phyloP scores from a whole-genome alignment of 2,329 filamentous ascomycete species.

The Cladosporium sp. region DNA sequence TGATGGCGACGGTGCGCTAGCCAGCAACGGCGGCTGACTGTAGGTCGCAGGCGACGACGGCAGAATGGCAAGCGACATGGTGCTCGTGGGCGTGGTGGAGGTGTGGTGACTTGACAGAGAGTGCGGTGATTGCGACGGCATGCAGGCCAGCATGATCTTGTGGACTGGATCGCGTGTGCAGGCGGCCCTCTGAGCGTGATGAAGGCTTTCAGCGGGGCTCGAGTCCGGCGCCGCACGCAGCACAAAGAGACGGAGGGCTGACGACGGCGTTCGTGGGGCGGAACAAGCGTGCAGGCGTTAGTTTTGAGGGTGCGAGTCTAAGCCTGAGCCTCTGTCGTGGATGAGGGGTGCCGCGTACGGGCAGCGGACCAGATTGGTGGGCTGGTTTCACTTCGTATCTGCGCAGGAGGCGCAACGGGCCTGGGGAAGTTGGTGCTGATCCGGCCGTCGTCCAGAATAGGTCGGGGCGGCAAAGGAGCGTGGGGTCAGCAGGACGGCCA shows the following conservation, averaged over 20 bases:
- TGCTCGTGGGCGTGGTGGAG: constrained; percentile 34
- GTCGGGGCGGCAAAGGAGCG: background rate
- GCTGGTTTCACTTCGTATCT: constrained; percentile 5
- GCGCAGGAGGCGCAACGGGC: constrained; percentile 3
- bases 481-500: constrained; percentile 6
- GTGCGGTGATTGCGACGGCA: constrained; percentile 20
- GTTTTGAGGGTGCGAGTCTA: background rate
- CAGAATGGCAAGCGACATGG: constrained; percentile 40
- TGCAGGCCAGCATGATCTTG: constrained; percentile 28
- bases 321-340: background rate
- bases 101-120: constrained; percentile 11
- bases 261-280: constrained; percentile 1
- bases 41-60: constrained; percentile 27
- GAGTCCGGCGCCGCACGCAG: background rate
- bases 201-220: background rate
- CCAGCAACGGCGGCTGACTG: constrained; percentile 16
- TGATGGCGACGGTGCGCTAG: constrained; percentile 20
- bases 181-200: constrained; percentile 3
- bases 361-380: background rate
- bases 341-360: constrained; percentile 7
- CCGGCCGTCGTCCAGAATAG: background rate
- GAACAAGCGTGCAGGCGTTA: background rate
- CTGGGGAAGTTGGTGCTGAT: background rate
- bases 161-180: constrained; percentile 3
- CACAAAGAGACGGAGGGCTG: background rate